Evolutionary conservation across 148 eudicot species (phyloP).

Genomic region (Arbutus unedo): DNA sequence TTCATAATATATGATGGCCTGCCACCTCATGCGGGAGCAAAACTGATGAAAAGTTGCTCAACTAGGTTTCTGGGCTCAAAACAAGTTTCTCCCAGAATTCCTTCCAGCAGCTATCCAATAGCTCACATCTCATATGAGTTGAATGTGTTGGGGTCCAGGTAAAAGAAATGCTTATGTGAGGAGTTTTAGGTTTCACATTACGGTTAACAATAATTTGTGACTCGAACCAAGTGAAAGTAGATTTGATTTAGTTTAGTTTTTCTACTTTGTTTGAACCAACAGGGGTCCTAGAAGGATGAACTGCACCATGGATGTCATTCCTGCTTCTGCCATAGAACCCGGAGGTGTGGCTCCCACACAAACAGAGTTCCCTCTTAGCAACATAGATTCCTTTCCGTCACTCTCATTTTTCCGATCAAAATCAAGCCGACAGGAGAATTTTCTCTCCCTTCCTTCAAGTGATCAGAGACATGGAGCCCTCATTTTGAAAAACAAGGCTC

Average conservation of each 20-base stretch:
- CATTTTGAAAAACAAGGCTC: conserved; percentile 25
- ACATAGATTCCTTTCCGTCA: conserved; percentile 15
- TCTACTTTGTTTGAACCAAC: conserved; percentile 3
- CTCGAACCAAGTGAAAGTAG: neutral
- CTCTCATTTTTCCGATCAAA: conserved; percentile 17
- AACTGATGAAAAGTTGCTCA: conserved; percentile 38
- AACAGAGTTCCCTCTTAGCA: conserved; percentile 21
- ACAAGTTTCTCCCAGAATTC: conserved; percentile 20
- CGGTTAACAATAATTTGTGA: neutral
- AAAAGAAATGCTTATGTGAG: neutral
- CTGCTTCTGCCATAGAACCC: conserved; percentile 20
- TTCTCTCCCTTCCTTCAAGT: neutral
- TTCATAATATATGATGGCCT: conserved; percentile 58
- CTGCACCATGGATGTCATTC: conserved; percentile 25
- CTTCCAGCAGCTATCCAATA: conserved; percentile 19
- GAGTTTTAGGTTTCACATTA: neutral
- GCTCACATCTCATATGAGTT: conserved; percentile 25
- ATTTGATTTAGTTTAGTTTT: neutral
- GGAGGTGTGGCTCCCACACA: conserved; percentile 29
- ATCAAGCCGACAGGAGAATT: conserved; percentile 8
- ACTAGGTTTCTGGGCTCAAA: conserved; percentile 15
- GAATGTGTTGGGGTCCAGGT: conserved; percentile 26
- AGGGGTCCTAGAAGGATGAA: conserved; percentile 30
- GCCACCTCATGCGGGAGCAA: conserved; percentile 52
- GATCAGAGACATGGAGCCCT: conserved; percentile 12